phyloP scores from a whole-genome alignment of 306 rosid species.

The Citrullus mucosospermus region DNA sequence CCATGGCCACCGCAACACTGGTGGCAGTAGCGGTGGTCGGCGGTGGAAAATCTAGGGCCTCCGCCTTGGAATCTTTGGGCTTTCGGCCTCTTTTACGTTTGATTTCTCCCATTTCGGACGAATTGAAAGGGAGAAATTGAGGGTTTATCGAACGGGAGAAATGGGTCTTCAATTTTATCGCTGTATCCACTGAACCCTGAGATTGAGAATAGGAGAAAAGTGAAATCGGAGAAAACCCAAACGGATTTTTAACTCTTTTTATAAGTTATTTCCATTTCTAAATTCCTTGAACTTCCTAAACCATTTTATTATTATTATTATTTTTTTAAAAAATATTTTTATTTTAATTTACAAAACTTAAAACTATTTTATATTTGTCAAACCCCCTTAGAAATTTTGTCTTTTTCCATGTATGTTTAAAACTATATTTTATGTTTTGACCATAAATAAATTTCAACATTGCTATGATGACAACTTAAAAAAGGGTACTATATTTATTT shows the following conservation, averaged over 20 bases:
- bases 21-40: constrained; percentile 5
- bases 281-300: background rate
- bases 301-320: background rate
- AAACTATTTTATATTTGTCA: no score
- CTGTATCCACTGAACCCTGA: background rate
- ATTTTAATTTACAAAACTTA: no score
- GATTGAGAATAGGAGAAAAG: no score
- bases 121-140: background rate
- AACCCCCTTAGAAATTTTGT: no score
- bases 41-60: constrained; percentile 52
- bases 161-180: background rate
- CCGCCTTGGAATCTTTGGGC: constrained; percentile 43
- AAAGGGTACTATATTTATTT: no score
- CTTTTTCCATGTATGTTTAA: no score
- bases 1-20: constrained; percentile 12
- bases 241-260: background rate
- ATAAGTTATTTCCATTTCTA: background rate
- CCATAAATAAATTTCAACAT: no score
- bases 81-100: constrained; percentile 79
- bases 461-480: no score
- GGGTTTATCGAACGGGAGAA: background rate
- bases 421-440: no score
- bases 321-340: background rate
- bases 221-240: background rate
- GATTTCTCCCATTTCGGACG: constrained; percentile 18